A percentile compares a stretch with the other conserved stretches of the same genome.
These are phyloP conservation scores for Catunica adiposa DNA, from an alignment of 2,329 filamentous ascomycete genomes.

Conservation along the genomic window DNA sequence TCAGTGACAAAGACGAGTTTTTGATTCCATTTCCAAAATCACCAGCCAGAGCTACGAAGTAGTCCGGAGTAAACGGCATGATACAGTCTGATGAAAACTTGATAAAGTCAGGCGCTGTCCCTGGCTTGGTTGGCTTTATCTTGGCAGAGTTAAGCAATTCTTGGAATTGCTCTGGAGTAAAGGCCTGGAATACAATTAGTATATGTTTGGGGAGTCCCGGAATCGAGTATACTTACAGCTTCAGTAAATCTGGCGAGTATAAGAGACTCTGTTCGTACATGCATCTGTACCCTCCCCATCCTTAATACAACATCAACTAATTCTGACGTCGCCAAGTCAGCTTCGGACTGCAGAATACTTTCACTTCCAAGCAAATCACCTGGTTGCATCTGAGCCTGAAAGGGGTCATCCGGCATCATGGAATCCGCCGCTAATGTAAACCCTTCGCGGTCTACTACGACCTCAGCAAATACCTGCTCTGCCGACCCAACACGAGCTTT, in stretches of 20 bases:
- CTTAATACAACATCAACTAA: conserved; percentile 55
- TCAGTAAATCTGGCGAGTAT: conserved; percentile 54
- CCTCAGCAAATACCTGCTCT: conserved; percentile 47
- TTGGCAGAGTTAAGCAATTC: background rate
- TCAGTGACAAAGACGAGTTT: conserved; percentile 32
- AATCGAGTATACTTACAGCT: conserved; percentile 34
- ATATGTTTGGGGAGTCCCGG: background rate
- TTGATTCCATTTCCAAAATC: too few relatives aligned
- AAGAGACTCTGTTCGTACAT: conserved; percentile 57
- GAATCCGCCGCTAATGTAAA: conserved; percentile 28
- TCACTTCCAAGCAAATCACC: conserved; percentile 41
- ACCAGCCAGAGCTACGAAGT: background rate
- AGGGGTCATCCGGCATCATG: conserved; percentile 40
- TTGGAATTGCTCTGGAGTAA: background rate
- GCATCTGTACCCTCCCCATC: conserved; percentile 56
- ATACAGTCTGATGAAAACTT: conserved; percentile 50
- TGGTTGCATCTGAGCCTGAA: conserved; percentile 42
- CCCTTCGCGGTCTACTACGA: conserved; percentile 12
- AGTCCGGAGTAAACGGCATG: conserved; percentile 32
- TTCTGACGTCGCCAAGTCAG: conserved; percentile 42
- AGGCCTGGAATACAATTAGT: background rate
- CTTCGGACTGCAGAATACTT: conserved; percentile 24
- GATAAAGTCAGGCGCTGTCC: conserved; percentile 34
- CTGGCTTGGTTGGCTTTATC: background rate
- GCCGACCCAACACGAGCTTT: conserved; percentile 63